Evolutionary conservation across 306 rosid species (phyloP).

Genomic region (Gynostemma pentaphyllum): DNA sequence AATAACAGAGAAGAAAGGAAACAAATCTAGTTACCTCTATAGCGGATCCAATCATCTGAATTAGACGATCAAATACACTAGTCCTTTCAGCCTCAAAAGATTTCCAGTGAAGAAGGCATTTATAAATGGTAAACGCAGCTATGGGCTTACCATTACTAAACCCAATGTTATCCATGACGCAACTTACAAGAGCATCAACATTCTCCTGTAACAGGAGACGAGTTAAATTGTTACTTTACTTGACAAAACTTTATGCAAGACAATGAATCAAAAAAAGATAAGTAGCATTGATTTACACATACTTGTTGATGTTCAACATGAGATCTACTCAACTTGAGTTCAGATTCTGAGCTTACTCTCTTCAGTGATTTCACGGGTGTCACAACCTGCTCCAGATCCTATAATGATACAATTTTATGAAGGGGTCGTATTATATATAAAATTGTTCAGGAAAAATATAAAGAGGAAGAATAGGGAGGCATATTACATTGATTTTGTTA

Average conservation of each 20-base stretch:
- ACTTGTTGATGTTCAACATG: constrained; percentile 88
- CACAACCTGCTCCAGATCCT: constrained; percentile 18
- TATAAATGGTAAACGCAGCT: constrained; percentile 95
- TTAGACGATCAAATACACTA: constrained; percentile 97
- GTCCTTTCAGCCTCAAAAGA: constrained; percentile 99
- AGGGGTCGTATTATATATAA: neutral
- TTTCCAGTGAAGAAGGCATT: constrained; percentile 97
- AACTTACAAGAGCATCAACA: constrained; percentile 83
- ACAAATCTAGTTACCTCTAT: constrained; percentile 56
- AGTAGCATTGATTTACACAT: constrained; percentile 17
- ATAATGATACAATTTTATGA: neutral
- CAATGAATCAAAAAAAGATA: neutral
- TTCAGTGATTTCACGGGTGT: constrained; percentile 46
- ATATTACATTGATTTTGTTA: constrained; percentile 43
- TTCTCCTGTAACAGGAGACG: constrained; percentile 52
- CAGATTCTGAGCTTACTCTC: constrained; percentile 76
- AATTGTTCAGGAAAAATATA: neutral
- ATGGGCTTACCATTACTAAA: constrained; percentile 90
- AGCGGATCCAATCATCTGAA: constrained; percentile 97
- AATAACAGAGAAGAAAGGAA: neutral
- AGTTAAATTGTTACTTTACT: constrained; percentile 10
- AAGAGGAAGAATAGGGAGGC: constrained; percentile 3
- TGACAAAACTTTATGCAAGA: constrained; percentile 1
- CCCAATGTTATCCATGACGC: constrained; percentile 76
- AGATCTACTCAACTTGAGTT: constrained; percentile 82